A percentile compares a stretch with the other conserved stretches of the same genome.
phyloP scores from a whole-genome alignment of 495 filamentous ascomycete genomes.

The Lepidopterella palustris region DNA sequence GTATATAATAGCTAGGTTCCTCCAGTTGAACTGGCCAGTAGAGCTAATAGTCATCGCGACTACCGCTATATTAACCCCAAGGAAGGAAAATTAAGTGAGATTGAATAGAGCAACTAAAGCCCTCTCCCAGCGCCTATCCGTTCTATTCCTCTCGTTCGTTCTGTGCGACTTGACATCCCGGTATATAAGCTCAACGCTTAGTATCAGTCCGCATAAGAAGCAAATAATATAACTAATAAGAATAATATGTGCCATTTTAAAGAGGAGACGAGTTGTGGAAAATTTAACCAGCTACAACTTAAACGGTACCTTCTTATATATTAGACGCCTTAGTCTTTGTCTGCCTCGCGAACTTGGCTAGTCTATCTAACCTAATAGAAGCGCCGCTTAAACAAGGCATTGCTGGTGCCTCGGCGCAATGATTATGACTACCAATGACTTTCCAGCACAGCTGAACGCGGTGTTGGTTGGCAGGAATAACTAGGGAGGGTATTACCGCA shows the following conservation, averaged over 20 bases:
- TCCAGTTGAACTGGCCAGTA: conserved; percentile 6
- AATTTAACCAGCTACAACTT: conserved; percentile 5
- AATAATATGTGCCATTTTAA: conserved; percentile 4
- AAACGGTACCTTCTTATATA: conserved; percentile 6
- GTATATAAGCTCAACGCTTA: conserved; percentile 6
- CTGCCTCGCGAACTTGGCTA: conserved; percentile 1
- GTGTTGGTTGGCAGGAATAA: conserved; percentile 9
- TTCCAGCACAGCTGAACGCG: conserved; percentile 7
- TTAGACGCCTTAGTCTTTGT: conserved; percentile 4
- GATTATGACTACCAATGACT: conserved; percentile 9
- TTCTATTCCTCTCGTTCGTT: conserved; percentile 3
- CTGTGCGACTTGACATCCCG: neutral
- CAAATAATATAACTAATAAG: conserved; percentile 10
- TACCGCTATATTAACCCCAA: conserved; percentile 4
- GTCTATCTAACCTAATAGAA: conserved; percentile 6
- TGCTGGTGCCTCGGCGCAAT: conserved; percentile 3
- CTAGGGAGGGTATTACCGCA: conserved; percentile 4
- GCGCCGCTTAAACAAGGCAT: conserved; percentile 4
- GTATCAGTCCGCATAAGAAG: neutral
- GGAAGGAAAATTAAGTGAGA: conserved; percentile 3
- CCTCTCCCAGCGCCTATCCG: conserved; percentile 4
- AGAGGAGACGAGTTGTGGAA: conserved; percentile 3
- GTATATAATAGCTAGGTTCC: conserved; percentile 7
- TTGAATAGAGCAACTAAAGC: conserved; percentile 2
- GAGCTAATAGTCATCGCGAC: conserved; percentile 4